Percentiles rank a stretch among this genome's conserved stretches.
phyloP scores from a whole-genome alignment of 2,329 filamentous ascomycete genomes.

The Cordyceps tenuipes region DNA sequence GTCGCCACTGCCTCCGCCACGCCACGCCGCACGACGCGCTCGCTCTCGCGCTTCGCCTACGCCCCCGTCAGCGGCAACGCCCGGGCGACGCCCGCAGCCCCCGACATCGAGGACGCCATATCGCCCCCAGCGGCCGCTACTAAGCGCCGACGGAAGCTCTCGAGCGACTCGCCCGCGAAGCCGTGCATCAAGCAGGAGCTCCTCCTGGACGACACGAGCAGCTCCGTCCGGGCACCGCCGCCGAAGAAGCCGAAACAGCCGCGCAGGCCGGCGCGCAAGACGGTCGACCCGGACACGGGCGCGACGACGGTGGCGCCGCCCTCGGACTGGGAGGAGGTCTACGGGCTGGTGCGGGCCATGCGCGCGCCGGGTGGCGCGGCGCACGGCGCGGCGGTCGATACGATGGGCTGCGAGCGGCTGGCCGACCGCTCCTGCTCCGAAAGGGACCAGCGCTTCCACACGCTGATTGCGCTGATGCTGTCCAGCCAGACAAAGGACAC shows the following conservation, averaged over 20 bases:
- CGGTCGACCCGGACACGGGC: constrained; percentile 32
- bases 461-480: constrained; percentile 80
- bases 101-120: constrained; percentile 52
- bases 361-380: constrained; percentile 46
- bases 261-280: constrained; percentile 40
- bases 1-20: constrained; percentile 15
- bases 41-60: constrained; percentile 40
- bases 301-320: constrained; percentile 48
- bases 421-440: constrained; percentile 44
- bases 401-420: constrained; percentile 86
- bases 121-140: constrained; percentile 17
- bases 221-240: constrained; percentile 20
- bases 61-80: constrained; percentile 19
- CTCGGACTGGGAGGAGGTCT: constrained; percentile 76
- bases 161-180: constrained; percentile 14
- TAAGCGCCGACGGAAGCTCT: constrained; percentile 24
- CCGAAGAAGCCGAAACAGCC: constrained; percentile 27
- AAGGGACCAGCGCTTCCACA: constrained; percentile 68
- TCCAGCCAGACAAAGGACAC: constrained; percentile 92
- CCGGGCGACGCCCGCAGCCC: constrained; percentile 14
- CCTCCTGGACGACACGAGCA: neutral
- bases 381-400: constrained; percentile 81
- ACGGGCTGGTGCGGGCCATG: constrained; percentile 71
- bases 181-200: constrained; percentile 14
- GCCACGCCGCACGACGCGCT: constrained; percentile 40